phyloP scores from a whole-genome alignment of 148 eudicot species.

The Chenopodium quinoa region DNA sequence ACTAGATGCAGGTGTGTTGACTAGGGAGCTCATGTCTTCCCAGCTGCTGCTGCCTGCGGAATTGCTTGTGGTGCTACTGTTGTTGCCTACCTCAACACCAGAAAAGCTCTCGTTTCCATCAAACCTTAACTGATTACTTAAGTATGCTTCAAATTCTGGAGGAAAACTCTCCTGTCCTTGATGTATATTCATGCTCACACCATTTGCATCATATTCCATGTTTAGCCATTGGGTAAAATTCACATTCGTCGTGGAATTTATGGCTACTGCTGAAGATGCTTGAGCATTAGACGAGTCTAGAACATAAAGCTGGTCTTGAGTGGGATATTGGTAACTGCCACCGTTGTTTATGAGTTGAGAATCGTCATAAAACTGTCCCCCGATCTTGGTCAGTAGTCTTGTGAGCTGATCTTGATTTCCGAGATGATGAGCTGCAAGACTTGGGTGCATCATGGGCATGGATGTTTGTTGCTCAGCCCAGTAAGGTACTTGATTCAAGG shows the following conservation, averaged over 20 bases:
- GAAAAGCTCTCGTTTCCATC: conserved; percentile 37
- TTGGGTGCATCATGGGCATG: conserved; percentile 14
- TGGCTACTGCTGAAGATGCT: conserved; percentile 16
- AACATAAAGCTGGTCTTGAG: conserved; percentile 27
- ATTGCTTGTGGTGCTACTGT: conserved; percentile 29
- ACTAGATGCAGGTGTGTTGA: conserved; percentile 33
- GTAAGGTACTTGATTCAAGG: conserved; percentile 32
- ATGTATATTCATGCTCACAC: conserved; percentile 7
- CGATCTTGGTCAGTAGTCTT: conserved; percentile 25
- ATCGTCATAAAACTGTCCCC: conserved; percentile 27
- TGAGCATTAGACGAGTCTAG: conserved; percentile 16
- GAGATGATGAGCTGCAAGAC: conserved; percentile 4
- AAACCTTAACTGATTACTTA: conserved; percentile 22
- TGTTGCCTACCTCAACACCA: conserved; percentile 27
- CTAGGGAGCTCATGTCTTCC: conserved; percentile 40
- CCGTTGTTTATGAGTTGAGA: conserved; percentile 16
- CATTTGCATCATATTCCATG: conserved; percentile 17
- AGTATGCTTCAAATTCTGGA: conserved; percentile 30
- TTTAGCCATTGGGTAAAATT: conserved; percentile 24
- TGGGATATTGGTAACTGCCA: conserved; percentile 20
- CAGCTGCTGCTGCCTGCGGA: conserved; percentile 45
- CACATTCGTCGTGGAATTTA: background rate
- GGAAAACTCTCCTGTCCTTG: conserved; percentile 33
- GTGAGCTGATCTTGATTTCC: conserved; percentile 28
- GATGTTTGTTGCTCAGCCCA: conserved; percentile 31